These are phyloP conservation scores for Gaertneriomyces sp. DNA, from an alignment of 192 early-diverging fungal species.

Conservation along the genomic window DNA sequence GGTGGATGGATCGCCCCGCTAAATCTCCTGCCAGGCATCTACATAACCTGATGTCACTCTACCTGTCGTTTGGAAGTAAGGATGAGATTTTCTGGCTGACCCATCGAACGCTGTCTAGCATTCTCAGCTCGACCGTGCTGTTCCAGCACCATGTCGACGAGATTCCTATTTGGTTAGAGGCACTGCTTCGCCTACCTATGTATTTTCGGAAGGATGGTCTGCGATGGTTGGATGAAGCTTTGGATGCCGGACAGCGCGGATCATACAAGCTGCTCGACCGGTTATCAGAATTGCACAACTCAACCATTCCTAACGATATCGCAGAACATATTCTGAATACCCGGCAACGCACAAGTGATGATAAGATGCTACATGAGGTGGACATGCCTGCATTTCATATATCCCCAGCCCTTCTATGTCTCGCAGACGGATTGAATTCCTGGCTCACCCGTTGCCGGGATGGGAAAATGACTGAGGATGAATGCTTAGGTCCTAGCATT, in stretches of 20 bases:
- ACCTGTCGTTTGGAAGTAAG: not conserved
- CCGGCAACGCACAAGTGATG: conserved; percentile 5
- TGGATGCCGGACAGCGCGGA: conserved; percentile 51
- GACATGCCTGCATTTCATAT: conserved; percentile 31
- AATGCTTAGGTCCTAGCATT: not conserved
- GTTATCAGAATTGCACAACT: conserved; percentile 4
- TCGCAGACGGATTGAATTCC: conserved; percentile 29
- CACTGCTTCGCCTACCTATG: conserved; percentile 15
- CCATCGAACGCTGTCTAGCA: not conserved
- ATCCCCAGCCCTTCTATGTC: conserved; percentile 34
- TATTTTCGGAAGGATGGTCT: conserved; percentile 41
- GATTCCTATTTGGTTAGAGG: conserved; percentile 26
- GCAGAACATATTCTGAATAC: conserved; percentile 39
- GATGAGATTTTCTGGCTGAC: not conserved
- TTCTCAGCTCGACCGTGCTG: conserved; percentile 29
- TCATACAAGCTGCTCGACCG: conserved; percentile 65
- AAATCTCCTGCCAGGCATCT: conserved; percentile 13
- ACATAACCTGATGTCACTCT: not conserved
- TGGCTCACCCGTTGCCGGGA: too few relatives aligned
- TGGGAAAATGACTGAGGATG: too few relatives aligned
- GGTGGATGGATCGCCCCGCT: conserved; percentile 65
- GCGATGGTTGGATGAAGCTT: conserved; percentile 64
- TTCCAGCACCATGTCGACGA: conserved; percentile 26
- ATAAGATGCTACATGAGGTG: conserved; percentile 16
- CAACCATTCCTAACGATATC: not conserved